These are phyloP conservation scores for Pistacia integerrima DNA, from an alignment of 345 rosid genomes.

Conservation along the genomic window DNA sequence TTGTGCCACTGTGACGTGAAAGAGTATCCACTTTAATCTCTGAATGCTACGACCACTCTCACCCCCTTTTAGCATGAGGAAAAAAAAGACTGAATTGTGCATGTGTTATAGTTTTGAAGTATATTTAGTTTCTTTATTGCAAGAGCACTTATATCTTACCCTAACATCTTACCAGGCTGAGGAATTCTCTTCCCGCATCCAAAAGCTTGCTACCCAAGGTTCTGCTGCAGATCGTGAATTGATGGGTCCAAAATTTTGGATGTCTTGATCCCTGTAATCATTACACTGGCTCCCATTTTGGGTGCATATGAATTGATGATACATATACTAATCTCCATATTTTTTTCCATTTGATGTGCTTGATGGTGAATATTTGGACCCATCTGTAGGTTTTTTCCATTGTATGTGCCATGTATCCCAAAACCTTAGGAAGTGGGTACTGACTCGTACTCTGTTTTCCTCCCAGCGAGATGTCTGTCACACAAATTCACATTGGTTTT, in stretches of 20 bases:
- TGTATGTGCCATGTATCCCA: neutral
- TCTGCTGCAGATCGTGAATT: constrained; percentile 58
- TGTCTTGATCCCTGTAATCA: constrained; percentile 42
- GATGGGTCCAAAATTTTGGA: constrained; percentile 73
- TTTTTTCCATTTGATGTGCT: neutral
- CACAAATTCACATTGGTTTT: no score
- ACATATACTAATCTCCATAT: neutral
- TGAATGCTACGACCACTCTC: neutral
- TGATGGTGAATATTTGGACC: neutral
- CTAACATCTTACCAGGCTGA: constrained; percentile 67
- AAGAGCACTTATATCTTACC: constrained; percentile 9
- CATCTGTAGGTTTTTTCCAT: neutral
- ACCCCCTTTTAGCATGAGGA: neutral
- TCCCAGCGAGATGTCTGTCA: neutral
- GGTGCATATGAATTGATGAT: neutral
- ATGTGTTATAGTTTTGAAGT: neutral
- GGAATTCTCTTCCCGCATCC: constrained; percentile 82
- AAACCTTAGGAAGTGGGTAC: neutral
- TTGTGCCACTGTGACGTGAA: no score
- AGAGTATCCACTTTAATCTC: neutral
- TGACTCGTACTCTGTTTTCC: no score
- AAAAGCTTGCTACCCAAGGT: constrained; percentile 75
- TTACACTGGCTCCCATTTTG: neutral
- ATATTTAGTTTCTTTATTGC: neutral
- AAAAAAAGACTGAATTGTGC: neutral